phyloP scores from a whole-genome alignment of 2,329 filamentous ascomycete genomes.

The Dryadomyces quercivorus region DNA sequence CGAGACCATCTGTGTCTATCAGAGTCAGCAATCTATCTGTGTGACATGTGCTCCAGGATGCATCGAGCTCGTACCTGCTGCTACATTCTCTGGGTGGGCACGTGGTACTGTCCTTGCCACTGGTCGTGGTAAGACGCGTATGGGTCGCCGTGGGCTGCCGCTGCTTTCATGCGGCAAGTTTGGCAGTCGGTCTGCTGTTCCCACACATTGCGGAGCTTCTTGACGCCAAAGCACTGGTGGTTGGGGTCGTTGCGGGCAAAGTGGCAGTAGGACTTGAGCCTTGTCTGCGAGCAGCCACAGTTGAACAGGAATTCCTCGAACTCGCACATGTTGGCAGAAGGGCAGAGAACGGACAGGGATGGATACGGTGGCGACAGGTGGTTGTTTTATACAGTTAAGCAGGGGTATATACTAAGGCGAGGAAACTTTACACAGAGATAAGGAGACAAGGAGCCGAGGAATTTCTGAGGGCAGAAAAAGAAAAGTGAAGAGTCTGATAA shows the following conservation, averaged over 20 bases:
- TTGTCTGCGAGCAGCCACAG: constrained; percentile 48
- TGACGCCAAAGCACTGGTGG: constrained; percentile 57
- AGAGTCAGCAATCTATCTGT: too few species aligned
- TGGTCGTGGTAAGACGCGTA: neutral
- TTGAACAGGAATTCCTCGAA: constrained; percentile 57
- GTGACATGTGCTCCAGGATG: too few species aligned
- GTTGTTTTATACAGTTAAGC: too few species aligned
- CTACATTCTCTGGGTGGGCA: neutral
- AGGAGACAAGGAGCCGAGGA: too few species aligned
- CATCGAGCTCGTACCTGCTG: neutral
- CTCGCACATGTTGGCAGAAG: constrained; percentile 45
- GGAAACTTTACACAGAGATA: too few species aligned
- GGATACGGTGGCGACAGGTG: too few species aligned
- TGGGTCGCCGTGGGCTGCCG: neutral
- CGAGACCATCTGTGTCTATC: too few species aligned
- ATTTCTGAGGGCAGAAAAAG: neutral
- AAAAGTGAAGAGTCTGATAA: neutral
- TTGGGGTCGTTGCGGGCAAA: constrained; percentile 59
- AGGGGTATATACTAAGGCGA: too few species aligned
- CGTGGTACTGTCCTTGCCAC: neutral
- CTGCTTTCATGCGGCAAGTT: constrained; percentile 1
- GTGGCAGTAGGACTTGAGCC: constrained; percentile 60
- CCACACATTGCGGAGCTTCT: constrained; percentile 50
- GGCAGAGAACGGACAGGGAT: neutral
- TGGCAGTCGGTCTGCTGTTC: constrained; percentile 42